Base-by-base conservation (phyloP, 2,329 filamentous ascomycete species). In the Aspergillus sp. region DNA sequence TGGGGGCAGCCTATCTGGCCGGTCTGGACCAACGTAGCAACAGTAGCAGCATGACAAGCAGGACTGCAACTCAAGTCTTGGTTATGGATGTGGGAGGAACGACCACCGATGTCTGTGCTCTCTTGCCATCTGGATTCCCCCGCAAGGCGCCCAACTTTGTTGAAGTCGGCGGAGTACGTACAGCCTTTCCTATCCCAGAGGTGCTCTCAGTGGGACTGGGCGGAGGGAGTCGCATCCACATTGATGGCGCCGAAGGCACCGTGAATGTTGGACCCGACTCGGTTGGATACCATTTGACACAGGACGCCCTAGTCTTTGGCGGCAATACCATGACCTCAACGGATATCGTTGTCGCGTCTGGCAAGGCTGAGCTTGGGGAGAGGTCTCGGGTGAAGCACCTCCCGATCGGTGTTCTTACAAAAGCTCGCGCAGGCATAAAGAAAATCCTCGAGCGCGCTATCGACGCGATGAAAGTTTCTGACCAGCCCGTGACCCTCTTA, bases 71-170 rank as follows among this genome's bases (percentile, higher is more conserved):
- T 4, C 63, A 65, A 19, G 48, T 67, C 3, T 55, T 87, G 47
- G 84, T 86, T 0, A 79, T 87, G 2, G 85, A 88, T 65, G 81
- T 88, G 28, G 85, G 86, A 7, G 85, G 85, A 15, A 88, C 86
- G 0, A 88, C 85, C 0, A 85, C 84, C 2, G 86, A 88, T 69
- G 82, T 87, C 8, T 85, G 85, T 25, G 78, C 84, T 0, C 70
- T 88, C 2, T 75, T 87, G 1, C 81, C 84, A 0, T 85, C 81
- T 2, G 86, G 86, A 0, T 87, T 87, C 50, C 86, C 86, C 0
- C 79, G 85, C 19, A 85, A 87, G 63, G 84, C 86, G 3, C 80
- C 84, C 0, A 83, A 82, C 0, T 87, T 84, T 56, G 83, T 84
- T 9, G 82, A 85, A 57, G 77, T 88, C 4, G 84, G 81, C 2